Evolutionary conservation across 2,329 filamentous ascomycete species (phyloP).

Genomic region (Pseudogymnoascus sp.): DNA sequence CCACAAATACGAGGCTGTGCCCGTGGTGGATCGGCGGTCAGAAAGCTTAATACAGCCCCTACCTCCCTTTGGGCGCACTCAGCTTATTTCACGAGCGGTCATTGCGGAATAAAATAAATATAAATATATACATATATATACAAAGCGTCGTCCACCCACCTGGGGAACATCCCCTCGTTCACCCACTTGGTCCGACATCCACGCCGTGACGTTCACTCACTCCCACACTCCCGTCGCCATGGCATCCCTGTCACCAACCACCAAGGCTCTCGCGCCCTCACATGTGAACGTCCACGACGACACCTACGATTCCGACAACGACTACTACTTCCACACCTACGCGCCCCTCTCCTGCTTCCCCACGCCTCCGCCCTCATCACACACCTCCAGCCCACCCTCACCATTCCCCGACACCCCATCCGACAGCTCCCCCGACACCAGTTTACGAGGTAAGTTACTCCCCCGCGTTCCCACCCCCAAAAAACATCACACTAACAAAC

Average conservation of each 20-base stretch:
- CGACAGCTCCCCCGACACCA: conserved; percentile 22
- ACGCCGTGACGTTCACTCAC: neutral
- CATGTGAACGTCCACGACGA: neutral
- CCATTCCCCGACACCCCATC: conserved; percentile 17
- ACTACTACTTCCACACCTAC: conserved; percentile 51
- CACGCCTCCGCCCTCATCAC: conserved; percentile 50
- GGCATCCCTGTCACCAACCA: neutral
- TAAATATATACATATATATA: neutral
- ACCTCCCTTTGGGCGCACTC: neutral
- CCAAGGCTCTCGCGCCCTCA: neutral
- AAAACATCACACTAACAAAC: conserved; percentile 19
- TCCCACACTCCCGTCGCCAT: neutral
- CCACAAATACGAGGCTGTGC: neutral
- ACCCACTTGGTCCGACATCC: neutral
- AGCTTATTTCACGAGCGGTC: neutral
- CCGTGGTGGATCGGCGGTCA: neutral
- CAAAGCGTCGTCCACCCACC: neutral
- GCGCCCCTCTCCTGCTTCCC: conserved; percentile 59
- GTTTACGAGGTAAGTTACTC: conserved; percentile 14
- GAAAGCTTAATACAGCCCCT: conserved; percentile 1
- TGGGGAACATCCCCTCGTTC: neutral
- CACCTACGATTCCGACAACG: conserved; percentile 25
- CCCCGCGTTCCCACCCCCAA: conserved; percentile 6
- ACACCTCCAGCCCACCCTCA: conserved; percentile 16
- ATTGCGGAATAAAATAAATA: neutral